Percentiles rank a stretch among this genome's conserved stretches.
Conservation (phyloP, 306 rosid species). For the Coriaria nepalensis region DNA sequence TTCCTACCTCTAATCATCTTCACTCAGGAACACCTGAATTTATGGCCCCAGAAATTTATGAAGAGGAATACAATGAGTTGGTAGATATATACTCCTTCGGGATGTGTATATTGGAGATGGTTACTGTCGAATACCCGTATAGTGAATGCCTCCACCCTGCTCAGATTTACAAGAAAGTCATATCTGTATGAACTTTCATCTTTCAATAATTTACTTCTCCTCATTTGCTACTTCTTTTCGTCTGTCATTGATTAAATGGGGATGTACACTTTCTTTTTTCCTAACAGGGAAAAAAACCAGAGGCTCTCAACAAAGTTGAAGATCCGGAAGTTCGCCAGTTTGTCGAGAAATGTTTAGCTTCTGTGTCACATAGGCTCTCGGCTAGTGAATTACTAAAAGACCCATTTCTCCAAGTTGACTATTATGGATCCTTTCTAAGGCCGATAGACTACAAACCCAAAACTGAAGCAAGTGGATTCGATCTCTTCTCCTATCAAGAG, state of each 20-base stretch:
- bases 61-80: slow-evolving; percentile 87
- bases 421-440: slow-evolving; percentile 40
- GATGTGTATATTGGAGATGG: slow-evolving; percentile 98
- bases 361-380: slow-evolving; percentile 62
- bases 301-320: slow-evolving; percentile 56
- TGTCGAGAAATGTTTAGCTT: slow-evolving; percentile 84
- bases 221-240: slow-evolving; percentile 5
- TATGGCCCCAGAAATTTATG: slow-evolving; percentile 98
- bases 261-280: slow-evolving; percentile 12
- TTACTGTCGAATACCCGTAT: slow-evolving; percentile 87
- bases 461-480: slow-evolving; percentile 36
- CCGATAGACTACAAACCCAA: slow-evolving; percentile 27
- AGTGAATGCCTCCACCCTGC: slow-evolving; percentile 93
- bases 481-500: slow-evolving; percentile 61
- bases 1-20: slow-evolving; percentile 3
- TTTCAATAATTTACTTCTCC: slow-evolving; percentile 2
- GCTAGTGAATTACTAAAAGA: slow-evolving; percentile 77
- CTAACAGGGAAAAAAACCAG: slow-evolving; percentile 74
- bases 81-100: slow-evolving; percentile 97
- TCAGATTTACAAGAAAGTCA: slow-evolving; percentile 92
- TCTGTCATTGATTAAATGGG: slow-evolving; percentile 1
- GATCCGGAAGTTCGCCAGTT: slow-evolving; percentile 63
- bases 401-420: slow-evolving; percentile 72
- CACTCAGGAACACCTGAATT: slow-evolving; percentile 92
- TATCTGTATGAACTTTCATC: slow-evolving; percentile 39